Base-by-base conservation (phyloP, 2,329 filamentous ascomycete species). In the Colletotrichum gigasporum region DNA sequence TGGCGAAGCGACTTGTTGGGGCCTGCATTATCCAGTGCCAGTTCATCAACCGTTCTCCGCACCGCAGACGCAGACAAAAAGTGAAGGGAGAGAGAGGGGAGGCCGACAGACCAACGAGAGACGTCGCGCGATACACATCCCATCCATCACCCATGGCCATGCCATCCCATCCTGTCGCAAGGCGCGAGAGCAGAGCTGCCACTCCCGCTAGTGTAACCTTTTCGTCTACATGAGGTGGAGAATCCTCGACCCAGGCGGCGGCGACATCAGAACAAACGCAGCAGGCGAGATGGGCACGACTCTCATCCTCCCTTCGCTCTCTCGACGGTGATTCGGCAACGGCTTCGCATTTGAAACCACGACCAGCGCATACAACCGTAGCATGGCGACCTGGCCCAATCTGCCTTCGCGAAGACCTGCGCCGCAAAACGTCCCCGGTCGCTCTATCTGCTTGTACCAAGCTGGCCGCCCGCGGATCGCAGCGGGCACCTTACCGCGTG, bases 1-100 rank as follows among this genome's bases (percentile, higher is more conserved):
- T 65, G 63, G 63, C 51, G 45, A 65, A 44, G 37, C 14, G 28
- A 45, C 37, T 63, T 63, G 44, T 57, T 63, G 58, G 63, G 62
- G 62, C 62, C 62, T 62, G 56, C 42, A 55, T 56, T 41, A 50
- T 37, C 55, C 56, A 61, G 42, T 64, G 62, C 62, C 62, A 64
- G 48, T 51, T 56, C 65, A 51, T 47, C 61, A 45, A 60, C 26
- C 26, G 16, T 51, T 41, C 37, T 56, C 54, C 48, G 48, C 56
- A 61, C 56, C 44, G 42, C 41, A 18, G n/a, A 45, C 20, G 32
- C 50, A 60, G 7, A 32, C 45, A n/a, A 30, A 12, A 4, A n/a
- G 18, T 3, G n/a, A 37, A 20, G 14, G 24, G 3, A 20, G 35
- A 59, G 35, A 59, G 50, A 35, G 32, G 24, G 28, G 57, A 56